Percentiles rank a stretch among this genome's conserved stretches.
phyloP scores from a whole-genome alignment of 129 eudicot species.

The Helianthus tuberosus region DNA sequence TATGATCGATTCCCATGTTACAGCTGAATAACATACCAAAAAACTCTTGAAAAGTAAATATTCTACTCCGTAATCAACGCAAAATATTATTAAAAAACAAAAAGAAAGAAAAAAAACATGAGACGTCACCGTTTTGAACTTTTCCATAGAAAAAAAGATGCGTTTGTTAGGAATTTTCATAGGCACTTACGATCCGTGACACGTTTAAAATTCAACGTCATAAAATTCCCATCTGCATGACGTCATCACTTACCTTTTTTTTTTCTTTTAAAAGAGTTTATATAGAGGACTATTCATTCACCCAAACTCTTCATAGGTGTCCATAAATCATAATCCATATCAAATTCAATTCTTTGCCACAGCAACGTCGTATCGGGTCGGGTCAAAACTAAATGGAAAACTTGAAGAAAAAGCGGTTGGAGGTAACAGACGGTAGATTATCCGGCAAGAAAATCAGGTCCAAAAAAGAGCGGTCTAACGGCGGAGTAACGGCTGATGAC shows the following conservation, averaged over 20 bases:
- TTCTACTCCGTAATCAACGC: no score
- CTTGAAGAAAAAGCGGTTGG: constrained; percentile 26
- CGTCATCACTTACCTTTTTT: not conserved
- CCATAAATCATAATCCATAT: not conserved
- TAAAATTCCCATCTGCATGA: not conserved
- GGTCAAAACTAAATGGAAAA: constrained; percentile 19
- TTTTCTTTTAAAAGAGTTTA: not conserved
- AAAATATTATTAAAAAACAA: not conserved
- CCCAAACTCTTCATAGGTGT: not conserved
- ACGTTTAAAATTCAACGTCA: constrained; percentile 16
- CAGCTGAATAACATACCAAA: no score
- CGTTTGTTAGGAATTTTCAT: not conserved
- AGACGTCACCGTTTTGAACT: not conserved
- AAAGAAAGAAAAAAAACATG: not conserved
- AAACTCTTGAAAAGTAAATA: no score
- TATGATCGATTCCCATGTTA: no score
- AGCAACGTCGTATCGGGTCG: constrained; percentile 10
- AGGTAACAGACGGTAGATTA: constrained; percentile 9
- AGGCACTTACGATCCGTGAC: not conserved
- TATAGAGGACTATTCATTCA: not conserved
- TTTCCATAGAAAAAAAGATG: not conserved
- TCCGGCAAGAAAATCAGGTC: constrained; percentile 22
- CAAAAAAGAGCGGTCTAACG: constrained; percentile 7
- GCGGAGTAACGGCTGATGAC: constrained; percentile 19
- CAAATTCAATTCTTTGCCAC: not conserved